A percentile compares a stretch with the other conserved stretches of the same genome.
These are phyloP conservation scores for Fusarium citri DNA, from an alignment of 2,329 filamentous ascomycete genomes.

Conservation along the genomic window DNA sequence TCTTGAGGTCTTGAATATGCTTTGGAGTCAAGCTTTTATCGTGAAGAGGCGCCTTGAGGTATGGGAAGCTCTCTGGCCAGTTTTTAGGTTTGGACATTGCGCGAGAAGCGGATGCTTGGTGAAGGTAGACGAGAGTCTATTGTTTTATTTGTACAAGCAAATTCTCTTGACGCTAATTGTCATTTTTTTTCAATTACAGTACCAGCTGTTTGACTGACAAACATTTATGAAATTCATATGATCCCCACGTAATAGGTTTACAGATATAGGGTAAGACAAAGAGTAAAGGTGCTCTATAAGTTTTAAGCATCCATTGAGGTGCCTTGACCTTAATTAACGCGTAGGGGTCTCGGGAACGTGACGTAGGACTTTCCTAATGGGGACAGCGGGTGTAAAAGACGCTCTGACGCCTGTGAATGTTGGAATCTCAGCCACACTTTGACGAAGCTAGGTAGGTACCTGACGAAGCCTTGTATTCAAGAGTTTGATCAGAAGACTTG, in stretches of 20 bases:
- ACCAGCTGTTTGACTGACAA: not conserved
- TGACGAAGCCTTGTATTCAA: not conserved
- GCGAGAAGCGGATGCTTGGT: not conserved
- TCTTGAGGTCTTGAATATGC: conserved; percentile 57
- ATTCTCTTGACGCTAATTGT: not conserved
- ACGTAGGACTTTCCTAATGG: conserved; percentile 29
- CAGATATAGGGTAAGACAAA: not conserved
- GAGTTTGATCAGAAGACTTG: not conserved
- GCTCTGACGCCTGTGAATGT: conserved; percentile 12
- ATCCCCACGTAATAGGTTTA: not conserved
- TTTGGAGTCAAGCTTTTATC: conserved; percentile 57
- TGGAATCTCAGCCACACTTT: conserved; percentile 28
- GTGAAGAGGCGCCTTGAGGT: conserved; percentile 63
- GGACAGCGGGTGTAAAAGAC: conserved; percentile 14
- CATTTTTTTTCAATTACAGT: not conserved
- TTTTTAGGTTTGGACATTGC: conserved; percentile 61
- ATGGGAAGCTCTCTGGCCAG: conserved; percentile 67
- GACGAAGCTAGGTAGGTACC: not conserved
- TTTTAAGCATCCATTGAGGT: not conserved
- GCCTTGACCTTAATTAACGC: conserved; percentile 14
- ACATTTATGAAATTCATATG: not conserved
- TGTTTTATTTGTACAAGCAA: not conserved
- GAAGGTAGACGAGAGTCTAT: not conserved
- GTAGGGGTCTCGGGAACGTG: conserved; percentile 28
- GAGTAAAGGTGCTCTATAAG: not conserved